phyloP scores from a whole-genome alignment of 495 filamentous ascomycete genomes.

The Hyaloscypha variabilis region DNA sequence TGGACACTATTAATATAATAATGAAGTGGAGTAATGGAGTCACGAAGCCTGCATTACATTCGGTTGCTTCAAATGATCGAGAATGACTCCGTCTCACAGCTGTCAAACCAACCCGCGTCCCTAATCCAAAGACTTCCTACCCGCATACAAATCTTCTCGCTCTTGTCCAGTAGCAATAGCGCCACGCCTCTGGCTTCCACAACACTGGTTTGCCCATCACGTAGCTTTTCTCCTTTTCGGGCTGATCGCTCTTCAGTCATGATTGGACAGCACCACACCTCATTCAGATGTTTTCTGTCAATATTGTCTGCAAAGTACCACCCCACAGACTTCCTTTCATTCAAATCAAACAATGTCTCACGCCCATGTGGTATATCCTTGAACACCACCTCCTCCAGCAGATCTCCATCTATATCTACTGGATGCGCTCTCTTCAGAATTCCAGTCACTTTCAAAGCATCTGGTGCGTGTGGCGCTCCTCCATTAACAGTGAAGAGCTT shows the following conservation, averaged over 20 bases:
- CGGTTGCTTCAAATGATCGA: not conserved
- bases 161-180: not conserved
- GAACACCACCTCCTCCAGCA: not conserved
- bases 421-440: conserved; percentile 4
- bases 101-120: not conserved
- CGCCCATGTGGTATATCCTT: conserved; percentile 1
- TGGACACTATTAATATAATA: too few species aligned
- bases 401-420: not conserved
- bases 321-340: not conserved
- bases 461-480: not conserved
- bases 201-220: not conserved
- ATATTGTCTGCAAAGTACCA: conserved; percentile 13
- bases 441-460: not conserved
- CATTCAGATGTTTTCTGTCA: not conserved
- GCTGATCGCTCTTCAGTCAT: conserved; percentile 5
- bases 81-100: not conserved
- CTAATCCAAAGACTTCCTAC: conserved; percentile 4
- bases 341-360: conserved; percentile 6
- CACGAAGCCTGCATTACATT: too few species aligned
- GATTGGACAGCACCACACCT: conserved; percentile 10
- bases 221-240: not conserved
- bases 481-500: not conserved
- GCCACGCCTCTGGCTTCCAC: conserved; percentile 2
- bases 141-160: conserved; percentile 2
- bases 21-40: too few species aligned